phyloP scores from a whole-genome alignment of 257 asterid genomes.

The Sherardia arvensis region DNA sequence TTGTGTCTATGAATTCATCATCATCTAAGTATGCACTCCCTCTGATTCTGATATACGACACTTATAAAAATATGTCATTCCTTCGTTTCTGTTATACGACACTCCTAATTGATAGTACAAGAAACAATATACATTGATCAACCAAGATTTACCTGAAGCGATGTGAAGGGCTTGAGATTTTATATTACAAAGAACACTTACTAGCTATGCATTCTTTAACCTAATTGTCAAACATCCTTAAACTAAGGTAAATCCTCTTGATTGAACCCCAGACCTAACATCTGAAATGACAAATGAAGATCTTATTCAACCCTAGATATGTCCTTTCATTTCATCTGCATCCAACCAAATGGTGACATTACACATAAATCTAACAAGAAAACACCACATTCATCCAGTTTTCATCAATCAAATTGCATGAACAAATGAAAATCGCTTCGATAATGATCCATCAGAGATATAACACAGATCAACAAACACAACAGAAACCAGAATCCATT shows the following conservation, averaged over 20 bases:
- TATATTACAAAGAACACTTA: too few species aligned
- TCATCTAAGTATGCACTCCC: too few species aligned
- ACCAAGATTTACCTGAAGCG: too few species aligned
- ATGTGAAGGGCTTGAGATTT: too few species aligned
- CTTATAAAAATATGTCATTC: too few species aligned
- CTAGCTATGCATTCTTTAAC: background rate
- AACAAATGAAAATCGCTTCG: background rate
- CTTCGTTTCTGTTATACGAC: too few species aligned
- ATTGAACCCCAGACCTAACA: too few species aligned
- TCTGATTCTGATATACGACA: too few species aligned
- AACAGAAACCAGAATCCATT: background rate
- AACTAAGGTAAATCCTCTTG: background rate
- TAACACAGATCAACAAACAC: background rate
- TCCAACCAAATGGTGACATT: background rate
- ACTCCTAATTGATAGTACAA: too few species aligned
- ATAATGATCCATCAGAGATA: background rate
- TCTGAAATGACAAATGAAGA: too few species aligned
- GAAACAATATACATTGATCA: background rate
- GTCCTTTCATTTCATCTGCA: background rate
- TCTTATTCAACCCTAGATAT: background rate
- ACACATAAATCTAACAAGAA: background rate
- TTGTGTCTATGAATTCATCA: too few species aligned
- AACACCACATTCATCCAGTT: background rate
- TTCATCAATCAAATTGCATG: background rate
- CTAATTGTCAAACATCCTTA: background rate